Percentiles rank a stretch among this genome's conserved stretches.
These are phyloP conservation scores for Iodosphaeria phyllophila DNA, from an alignment of 2,329 filamentous ascomycete genomes.

Conservation along the genomic window DNA sequence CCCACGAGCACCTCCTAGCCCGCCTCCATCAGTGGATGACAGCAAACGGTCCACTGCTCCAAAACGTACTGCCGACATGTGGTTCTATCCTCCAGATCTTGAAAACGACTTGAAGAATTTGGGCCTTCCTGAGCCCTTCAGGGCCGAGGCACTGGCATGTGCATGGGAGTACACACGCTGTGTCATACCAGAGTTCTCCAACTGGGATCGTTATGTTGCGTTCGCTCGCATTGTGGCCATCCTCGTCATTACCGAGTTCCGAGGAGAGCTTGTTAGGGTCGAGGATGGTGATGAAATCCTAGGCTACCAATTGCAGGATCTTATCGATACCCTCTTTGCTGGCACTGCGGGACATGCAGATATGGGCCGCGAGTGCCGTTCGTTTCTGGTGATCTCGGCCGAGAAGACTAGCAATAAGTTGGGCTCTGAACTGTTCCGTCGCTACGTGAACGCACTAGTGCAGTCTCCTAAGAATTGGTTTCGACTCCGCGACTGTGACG, in stretches of 20 bases:
- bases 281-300: slow-evolving; percentile 3
- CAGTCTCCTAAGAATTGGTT: slow-evolving; percentile 11
- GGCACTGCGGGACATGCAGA: slow-evolving; percentile 3
- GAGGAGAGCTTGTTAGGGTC: slow-evolving; percentile 6
- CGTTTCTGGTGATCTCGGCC: slow-evolving; percentile 7
- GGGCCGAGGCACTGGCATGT: slow-evolving; percentile 6
- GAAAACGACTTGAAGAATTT: slow-evolving; percentile 3
- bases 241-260: slow-evolving; percentile 8
- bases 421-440: slow-evolving; percentile 9
- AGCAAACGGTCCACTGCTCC: too few relatives aligned
- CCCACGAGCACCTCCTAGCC: too few relatives aligned
- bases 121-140: slow-evolving; percentile 2
- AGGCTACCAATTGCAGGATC: slow-evolving; percentile 6
- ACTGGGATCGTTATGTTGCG: slow-evolving; percentile 8
- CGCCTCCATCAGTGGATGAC: too few relatives aligned
- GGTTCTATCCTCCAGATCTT: slow-evolving; percentile 4
- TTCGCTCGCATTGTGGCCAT: slow-evolving; percentile 8
- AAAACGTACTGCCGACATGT: too few relatives aligned
- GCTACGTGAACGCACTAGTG: slow-evolving; percentile 11
- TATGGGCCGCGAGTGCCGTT: slow-evolving; percentile 8
- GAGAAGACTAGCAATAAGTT: slow-evolving; percentile 6
- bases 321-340: slow-evolving; percentile 6
- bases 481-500: slow-evolving; percentile 15
- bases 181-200: slow-evolving; percentile 10
- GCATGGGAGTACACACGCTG: slow-evolving; percentile 10